A percentile compares a stretch with the other conserved stretches of the same genome.
Evolutionary conservation across 2,329 filamentous ascomycete species (phyloP).

Genomic region (Aureobasidium sp.): DNA sequence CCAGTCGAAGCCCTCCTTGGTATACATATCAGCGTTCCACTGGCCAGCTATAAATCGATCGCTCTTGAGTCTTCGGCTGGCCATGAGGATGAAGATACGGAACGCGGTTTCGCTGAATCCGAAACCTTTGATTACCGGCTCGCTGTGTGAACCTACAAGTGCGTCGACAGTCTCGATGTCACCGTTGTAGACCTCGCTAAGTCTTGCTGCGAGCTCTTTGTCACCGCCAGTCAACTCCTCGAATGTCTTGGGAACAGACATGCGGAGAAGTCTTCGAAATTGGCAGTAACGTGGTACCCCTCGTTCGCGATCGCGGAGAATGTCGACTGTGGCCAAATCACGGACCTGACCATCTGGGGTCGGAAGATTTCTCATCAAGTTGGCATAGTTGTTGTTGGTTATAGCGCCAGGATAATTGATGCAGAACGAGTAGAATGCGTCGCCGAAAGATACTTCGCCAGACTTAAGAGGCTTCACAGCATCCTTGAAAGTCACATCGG

Average conservation of each 20-base stretch:
- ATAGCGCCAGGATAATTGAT: conserved; percentile 42
- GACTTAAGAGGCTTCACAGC: conserved; percentile 26
- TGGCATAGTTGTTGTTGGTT: conserved; percentile 32
- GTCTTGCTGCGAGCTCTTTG: conserved; percentile 26
- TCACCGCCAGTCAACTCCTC: conserved; percentile 33
- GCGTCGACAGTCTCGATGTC: conserved; percentile 37
- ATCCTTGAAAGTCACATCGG: conserved; percentile 27
- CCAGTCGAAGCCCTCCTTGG: conserved; percentile 34
- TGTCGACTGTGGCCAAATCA: conserved; percentile 40
- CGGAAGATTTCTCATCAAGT: conserved; percentile 33
- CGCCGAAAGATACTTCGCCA: conserved; percentile 25
- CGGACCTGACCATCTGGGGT: conserved; percentile 34
- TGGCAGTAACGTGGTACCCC: conserved; percentile 39
- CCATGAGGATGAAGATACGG: conserved; percentile 39
- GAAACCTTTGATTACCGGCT: conserved; percentile 37
- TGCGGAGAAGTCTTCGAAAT: conserved; percentile 37
- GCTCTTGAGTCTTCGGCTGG: conserved; percentile 34
- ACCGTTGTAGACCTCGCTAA: conserved; percentile 31
- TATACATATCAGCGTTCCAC: conserved; percentile 35
- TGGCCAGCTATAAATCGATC: conserved; percentile 37
- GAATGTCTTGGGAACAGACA: conserved; percentile 30
- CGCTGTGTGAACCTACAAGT: conserved; percentile 35
- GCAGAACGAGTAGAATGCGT: conserved; percentile 38
- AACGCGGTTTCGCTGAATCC: conserved; percentile 43
- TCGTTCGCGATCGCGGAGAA: conserved; percentile 40